Evolutionary conservation across 2,329 filamentous ascomycete genomes (phyloP).

Genomic region (Claviceps pusilla): DNA sequence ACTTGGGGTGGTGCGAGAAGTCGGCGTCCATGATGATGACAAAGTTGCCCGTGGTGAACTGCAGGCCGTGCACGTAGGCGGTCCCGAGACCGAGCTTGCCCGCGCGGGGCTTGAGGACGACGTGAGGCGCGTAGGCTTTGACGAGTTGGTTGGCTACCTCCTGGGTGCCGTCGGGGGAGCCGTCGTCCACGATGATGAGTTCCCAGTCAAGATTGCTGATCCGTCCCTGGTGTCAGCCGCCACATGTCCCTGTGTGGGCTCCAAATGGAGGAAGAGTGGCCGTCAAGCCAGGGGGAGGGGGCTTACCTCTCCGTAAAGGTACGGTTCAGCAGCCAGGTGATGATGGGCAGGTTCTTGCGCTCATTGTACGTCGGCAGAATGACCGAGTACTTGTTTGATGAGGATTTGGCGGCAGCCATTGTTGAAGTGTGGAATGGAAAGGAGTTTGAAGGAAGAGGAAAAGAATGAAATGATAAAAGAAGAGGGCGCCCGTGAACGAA

Average conservation of each 20-base stretch:
- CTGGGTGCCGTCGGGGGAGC: slow-evolving; percentile 89
- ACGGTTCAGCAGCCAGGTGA: slow-evolving; percentile 82
- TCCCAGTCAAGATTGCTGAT: slow-evolving; percentile 85
- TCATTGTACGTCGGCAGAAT: slow-evolving; percentile 98
- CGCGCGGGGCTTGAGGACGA: slow-evolving; percentile 72
- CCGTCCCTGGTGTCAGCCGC: background rate
- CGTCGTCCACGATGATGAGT: slow-evolving; percentile 95
- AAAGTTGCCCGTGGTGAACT: slow-evolving; percentile 82
- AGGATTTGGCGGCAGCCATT: slow-evolving; percentile 33
- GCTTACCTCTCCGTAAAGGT: slow-evolving; percentile 77
- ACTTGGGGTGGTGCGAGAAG: slow-evolving; percentile 98
- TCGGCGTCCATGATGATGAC: slow-evolving; percentile 99
- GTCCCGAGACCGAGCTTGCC: slow-evolving; percentile 96
- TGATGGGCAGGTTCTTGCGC: slow-evolving; percentile 89
- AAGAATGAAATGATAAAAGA: background rate
- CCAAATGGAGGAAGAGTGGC: background rate
- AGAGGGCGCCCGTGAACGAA: background rate
- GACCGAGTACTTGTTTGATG: slow-evolving; percentile 75
- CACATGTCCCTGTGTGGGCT: background rate
- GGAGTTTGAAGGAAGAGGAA: background rate
- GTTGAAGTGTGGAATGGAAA: background rate
- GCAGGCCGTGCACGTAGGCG: slow-evolving; percentile 85
- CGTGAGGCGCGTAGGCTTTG: slow-evolving; percentile 64
- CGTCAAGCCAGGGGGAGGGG: background rate
- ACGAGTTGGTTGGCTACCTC: slow-evolving; percentile 81